Percentiles rank a stretch among this genome's conserved stretches.
Evolutionary conservation across 2,329 filamentous ascomycete species (phyloP).

Genomic region (Cladophialophora psammophila): DNA sequence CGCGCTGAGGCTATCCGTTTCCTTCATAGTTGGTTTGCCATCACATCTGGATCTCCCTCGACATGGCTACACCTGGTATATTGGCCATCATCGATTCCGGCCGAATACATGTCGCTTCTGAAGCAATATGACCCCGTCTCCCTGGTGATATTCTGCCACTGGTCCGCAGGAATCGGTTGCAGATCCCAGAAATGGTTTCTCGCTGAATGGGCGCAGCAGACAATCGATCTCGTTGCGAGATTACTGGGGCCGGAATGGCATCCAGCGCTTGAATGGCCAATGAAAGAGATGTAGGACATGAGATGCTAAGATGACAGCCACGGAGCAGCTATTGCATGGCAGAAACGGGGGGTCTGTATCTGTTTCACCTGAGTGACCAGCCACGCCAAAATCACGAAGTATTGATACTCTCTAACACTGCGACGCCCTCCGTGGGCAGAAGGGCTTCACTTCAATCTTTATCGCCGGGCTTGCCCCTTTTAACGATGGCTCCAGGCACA

Average conservation of each 20-base stretch:
- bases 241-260: slow-evolving; percentile 6
- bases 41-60: slow-evolving; percentile 7
- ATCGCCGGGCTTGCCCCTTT: too few species aligned
- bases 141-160: slow-evolving; percentile 13
- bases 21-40: slow-evolving; percentile 1
- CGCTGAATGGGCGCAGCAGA: slow-evolving; percentile 9
- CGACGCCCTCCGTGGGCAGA: too few species aligned
- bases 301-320: not conserved
- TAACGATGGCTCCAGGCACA: too few species aligned
- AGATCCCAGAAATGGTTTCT: slow-evolving; percentile 13
- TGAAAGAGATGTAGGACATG: not conserved
- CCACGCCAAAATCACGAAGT: too few species aligned
- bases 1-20: slow-evolving; percentile 2
- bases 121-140: slow-evolving; percentile 11
- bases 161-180: slow-evolving; percentile 1
- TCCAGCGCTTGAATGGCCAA: slow-evolving; percentile 2
- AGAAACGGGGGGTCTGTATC: not conserved
- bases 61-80: slow-evolving; percentile 13
- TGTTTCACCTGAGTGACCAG: too few species aligned
- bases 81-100: slow-evolving; percentile 12
- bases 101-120: slow-evolving; percentile 13
- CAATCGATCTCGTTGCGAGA: not conserved
- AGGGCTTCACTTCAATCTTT: too few species aligned
- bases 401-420: too few species aligned
- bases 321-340: not conserved